Evolutionary conservation across 2,329 filamentous ascomycete species (phyloP), one percentile per base, ranked within the genome.

Genomic region (Phoma herbarum): DNA sequence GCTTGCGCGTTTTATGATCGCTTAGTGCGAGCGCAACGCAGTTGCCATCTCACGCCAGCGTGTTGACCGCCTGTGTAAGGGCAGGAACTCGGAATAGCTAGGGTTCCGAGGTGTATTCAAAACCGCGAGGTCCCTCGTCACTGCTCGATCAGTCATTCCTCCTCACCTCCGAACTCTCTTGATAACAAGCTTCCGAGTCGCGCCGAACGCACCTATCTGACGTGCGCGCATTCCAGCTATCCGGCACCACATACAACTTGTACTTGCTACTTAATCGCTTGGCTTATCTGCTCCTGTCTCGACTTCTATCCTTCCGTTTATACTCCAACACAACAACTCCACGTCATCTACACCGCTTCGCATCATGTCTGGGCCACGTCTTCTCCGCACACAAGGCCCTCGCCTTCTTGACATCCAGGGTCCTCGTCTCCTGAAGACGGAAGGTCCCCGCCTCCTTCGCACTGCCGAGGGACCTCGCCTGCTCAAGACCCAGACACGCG

Each of bases 11-110:
- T 53, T 60, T 62, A 57, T 62, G 57, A 51, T 41, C 28, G 54
- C 11, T 43, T 59, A 61, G 58, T 61, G 55, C 57, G 52, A 48
- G 47, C 20, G 47, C 52, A 45, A 60, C 44, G 37, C 47, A 57
- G 33, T 23, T 49, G 33, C 7, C 33, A 49, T 44, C 57, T 57
- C 47, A 57, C 48, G 52, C 57, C 57, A 60, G 57, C 44, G 33
- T 56, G 5, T 56, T 61, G 61, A 64, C 61, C 58, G 61, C 61
- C 48, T 55, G 35, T 31, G 31, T 8, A 43, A 51, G 26, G 41
- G 45, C 42, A 54, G 51, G 44, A 45, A 20, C 50, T 50, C 45
- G 46, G 18, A 29, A 59, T 20, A 46, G 56, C 31, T 51, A 54
- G 41, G 33, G 50, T 54, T 37, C 50, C 56, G 56, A 59, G 41